Evolutionary conservation across 139 green algal genomes (phyloP).

Genomic region (Eudorina sp.): DNA sequence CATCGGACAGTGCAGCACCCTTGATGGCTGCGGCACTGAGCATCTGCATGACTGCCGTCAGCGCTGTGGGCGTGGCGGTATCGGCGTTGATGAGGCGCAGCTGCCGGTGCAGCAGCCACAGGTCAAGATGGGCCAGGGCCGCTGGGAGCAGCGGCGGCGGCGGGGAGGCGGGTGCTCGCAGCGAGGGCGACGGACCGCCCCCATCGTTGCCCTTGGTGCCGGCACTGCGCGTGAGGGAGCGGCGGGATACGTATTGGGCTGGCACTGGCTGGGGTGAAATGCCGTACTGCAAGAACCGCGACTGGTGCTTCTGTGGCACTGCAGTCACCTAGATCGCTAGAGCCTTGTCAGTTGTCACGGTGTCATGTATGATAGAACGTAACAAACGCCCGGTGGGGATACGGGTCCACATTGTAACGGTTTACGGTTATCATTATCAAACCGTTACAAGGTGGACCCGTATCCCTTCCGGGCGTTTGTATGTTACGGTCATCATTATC

Average conservation of each 20-base stretch:
- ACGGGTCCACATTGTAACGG: too few relatives aligned
- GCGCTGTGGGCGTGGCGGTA: not conserved
- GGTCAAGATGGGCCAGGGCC: constrained; percentile 51
- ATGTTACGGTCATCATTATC: too few relatives aligned
- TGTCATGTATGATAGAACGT: not conserved
- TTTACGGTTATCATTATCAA: too few relatives aligned
- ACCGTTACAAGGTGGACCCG: too few relatives aligned
- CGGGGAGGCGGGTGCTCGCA: not conserved
- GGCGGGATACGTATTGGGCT: not conserved
- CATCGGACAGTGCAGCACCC: constrained; percentile 49
- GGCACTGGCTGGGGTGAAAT: not conserved
- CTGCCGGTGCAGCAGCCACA: constrained; percentile 60
- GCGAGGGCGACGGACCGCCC: too few relatives aligned
- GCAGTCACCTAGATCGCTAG: not conserved
- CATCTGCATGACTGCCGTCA: constrained; percentile 56
- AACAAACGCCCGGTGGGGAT: too few relatives aligned
- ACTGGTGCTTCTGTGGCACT: not conserved
- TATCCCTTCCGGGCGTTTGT: too few relatives aligned
- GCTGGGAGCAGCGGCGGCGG: not conserved
- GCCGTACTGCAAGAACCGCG: not conserved
- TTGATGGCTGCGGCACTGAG: constrained; percentile 43
- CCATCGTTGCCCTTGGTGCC: too few relatives aligned
- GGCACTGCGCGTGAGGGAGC: not conserved
- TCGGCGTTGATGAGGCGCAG: not conserved
- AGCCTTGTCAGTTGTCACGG: not conserved